Base-by-base conservation (phyloP, 306 rosid genomes). In the Casuarina glauca region DNA sequence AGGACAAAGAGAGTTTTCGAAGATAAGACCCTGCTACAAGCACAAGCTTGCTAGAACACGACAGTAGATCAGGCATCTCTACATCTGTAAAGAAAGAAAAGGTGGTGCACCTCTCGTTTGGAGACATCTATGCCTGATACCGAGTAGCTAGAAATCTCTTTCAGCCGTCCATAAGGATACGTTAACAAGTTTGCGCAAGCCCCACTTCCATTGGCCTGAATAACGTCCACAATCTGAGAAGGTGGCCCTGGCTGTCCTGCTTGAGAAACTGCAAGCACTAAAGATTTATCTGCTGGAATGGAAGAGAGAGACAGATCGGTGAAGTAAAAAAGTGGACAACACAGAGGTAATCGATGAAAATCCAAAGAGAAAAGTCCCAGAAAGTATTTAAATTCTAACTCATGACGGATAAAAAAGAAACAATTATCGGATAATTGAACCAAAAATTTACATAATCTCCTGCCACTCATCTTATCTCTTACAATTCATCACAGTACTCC, bases 51-150 rank as follows among this genome's bases (percentile, higher is more conserved):
- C 6, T 26, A 60, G 38, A 60, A 60, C 36, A 32, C 36, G 32
- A 26, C 32, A 26, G 32, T 26, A 26, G 32, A 26, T 26, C 32
- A 26, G 32, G 32, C 32, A 26, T 26, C 32, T 26, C 32, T 26
- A 26, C 32, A 26, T 58, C 45, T 15, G 73, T 70, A 36, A 69
- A 45, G 68, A 71, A 45, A 17, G 74, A 45, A 41, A 57, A 20
- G 41, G 16, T 35, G 45, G 5, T 36, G 80, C 84, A 92, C 97
- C 98, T 94, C 98, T 89, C 97, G 86, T 84, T 72, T 90, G 63
- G 93, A 88, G 74, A 88, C 78, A 83, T 92, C 84, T 41, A 94
- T 94, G 88, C 87, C 91, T 4, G 87, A 72, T 64, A 81, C 80
- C 0, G 91, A 94, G 74, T 94, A 86, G 26, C 78, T 78, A 77